A percentile compares a stretch with the other conserved stretches of the same genome.
Conservation (phyloP, 163 green algal species). For the Chlamydomonas reinhardtii region DNA sequence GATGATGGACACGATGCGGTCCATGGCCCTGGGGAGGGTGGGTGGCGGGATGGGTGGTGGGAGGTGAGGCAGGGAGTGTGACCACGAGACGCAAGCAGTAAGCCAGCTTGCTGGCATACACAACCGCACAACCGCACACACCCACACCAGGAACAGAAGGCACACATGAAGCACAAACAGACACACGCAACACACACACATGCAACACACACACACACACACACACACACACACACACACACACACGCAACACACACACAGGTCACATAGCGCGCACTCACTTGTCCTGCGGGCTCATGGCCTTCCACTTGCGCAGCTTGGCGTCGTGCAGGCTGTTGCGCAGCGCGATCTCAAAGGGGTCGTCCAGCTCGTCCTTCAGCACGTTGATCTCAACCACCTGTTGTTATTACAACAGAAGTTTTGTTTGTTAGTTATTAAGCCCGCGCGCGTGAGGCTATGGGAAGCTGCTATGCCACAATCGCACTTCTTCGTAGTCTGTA, state of each 20-base stretch:
- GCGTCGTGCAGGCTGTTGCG: slow-evolving; percentile 60
- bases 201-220: too few species aligned
- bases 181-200: too few species aligned
- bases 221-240: too few species aligned
- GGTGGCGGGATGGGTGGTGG: background rate
- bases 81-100: too few species aligned
- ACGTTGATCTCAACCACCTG: slow-evolving; percentile 43
- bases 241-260: too few species aligned
- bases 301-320: slow-evolving; percentile 67
- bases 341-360: slow-evolving; percentile 56
- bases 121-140: too few species aligned
- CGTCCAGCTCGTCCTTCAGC: slow-evolving; percentile 59
- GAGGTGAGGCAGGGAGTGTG: background rate
- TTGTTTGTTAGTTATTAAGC: background rate
- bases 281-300: slow-evolving; percentile 59
- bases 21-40: slow-evolving; percentile 19
- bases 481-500: too few species aligned
- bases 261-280: slow-evolving; percentile 28
- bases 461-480: too few species aligned
- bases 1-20: slow-evolving; percentile 37
- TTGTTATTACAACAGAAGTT: background rate
- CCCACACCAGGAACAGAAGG: too few species aligned
- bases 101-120: too few species aligned
- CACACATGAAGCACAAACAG: too few species aligned
- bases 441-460: too few species aligned